Base-by-base conservation (phyloP, 2,329 filamentous ascomycete genomes). In the Teratosphaeria zuluensis region DNA sequence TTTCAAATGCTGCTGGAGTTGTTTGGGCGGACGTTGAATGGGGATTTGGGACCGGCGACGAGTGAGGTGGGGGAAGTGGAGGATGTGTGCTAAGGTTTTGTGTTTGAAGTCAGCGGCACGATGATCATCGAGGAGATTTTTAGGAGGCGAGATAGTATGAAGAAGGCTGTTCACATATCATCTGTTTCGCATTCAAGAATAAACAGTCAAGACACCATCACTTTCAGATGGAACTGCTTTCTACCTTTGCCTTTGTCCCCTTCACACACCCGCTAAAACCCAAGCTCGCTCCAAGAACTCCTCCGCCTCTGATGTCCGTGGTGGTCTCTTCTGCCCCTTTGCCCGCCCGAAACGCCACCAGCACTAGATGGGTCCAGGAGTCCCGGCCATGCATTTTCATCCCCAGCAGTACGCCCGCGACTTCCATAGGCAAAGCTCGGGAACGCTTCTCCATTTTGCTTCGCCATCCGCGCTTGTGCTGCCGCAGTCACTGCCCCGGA, bases 1-100 rank as follows among this genome's bases (percentile, higher is more conserved):
- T 96, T 95, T 70, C 89, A 95, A 78, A 87, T 96, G 73, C 75
- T 96, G 67, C 78, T 94, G 16, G 92, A 96, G 77, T 69, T 96
- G 60, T 96, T 96, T 74, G 85, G 84, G 0, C 80, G 92, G 24
- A 85, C 83, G 0, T 75, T 96, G 70, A 89, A 89, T 76, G 82
- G 86, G 3, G 91, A 96, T 65, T 72, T 96, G 59, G 92, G 92
- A 0, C 80, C 83, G 38, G 77, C 80, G 64, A 84, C 86, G 63
- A 86, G 81, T 0, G 81, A 68, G 53, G 68, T 68, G 19, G 63
- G 65, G 51, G 70, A 72, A 59, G 67, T 72, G 5, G 72, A 74
- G 62, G 70, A 74, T 60, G 70, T 74, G 5, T 74, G 72, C 58
- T 74, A 32, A 28, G 4, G 4, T 28, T 28, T 28, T 28, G 2